phyloP scores from a whole-genome alignment of 306 rosid species.

The Cucurbita moschata region DNA sequence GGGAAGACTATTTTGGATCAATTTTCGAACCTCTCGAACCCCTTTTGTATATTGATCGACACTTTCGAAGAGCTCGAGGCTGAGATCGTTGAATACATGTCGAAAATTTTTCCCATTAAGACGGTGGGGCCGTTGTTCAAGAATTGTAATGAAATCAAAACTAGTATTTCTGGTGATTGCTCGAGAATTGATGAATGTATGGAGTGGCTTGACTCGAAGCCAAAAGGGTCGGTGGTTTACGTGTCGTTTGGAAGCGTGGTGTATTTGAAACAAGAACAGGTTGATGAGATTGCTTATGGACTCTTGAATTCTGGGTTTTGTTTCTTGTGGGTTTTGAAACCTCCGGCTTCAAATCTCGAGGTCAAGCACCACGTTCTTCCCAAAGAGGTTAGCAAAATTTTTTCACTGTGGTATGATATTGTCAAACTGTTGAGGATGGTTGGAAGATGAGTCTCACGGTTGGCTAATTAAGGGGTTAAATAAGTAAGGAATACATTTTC shows the following conservation, averaged over 20 bases:
- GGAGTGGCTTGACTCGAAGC: constrained; percentile 14
- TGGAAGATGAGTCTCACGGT: no score
- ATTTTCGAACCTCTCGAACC: constrained; percentile 11
- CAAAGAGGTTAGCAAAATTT: background rate
- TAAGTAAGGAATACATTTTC: no score
- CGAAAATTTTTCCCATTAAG: constrained; percentile 1
- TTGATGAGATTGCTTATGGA: constrained; percentile 25
- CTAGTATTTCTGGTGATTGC: background rate
- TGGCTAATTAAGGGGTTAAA: no score
- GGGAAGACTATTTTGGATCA: constrained; percentile 12
- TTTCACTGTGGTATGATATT: no score
- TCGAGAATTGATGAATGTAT: constrained; percentile 14
- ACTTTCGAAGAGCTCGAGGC: constrained; percentile 22
- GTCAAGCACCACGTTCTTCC: constrained; percentile 2
- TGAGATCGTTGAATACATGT: constrained; percentile 4
- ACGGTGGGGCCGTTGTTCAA: constrained; percentile 21
- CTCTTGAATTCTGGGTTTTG: constrained; percentile 8
- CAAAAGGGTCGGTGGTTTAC: constrained; percentile 15
- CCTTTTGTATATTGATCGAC: constrained; percentile 20
- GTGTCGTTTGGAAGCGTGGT: constrained; percentile 27
- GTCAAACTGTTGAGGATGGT: no score
- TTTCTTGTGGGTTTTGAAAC: constrained; percentile 28
- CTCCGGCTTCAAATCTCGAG: constrained; percentile 4
- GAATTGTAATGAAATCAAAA: background rate
- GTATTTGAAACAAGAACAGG: constrained; percentile 17